Evolutionary conservation across 768 basidiomycete species (phyloP).

Genomic region (Pleurotus citrinopileatus): DNA sequence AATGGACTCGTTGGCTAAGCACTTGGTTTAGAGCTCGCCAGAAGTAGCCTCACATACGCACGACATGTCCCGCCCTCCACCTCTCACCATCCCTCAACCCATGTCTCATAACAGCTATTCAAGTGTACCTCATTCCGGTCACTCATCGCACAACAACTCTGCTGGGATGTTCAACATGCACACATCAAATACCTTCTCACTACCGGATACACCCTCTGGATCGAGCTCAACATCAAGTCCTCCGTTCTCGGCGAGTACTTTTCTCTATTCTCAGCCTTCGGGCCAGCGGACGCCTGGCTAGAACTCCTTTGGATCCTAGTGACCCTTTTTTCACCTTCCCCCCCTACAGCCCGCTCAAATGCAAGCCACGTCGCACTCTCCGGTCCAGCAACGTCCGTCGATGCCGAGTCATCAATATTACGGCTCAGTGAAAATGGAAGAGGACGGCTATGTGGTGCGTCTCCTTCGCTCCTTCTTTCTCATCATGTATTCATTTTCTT

Average conservation of each 20-base stretch:
- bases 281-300: constrained; percentile 22
- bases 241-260: constrained; percentile 85
- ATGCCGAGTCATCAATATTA: constrained; percentile 44
- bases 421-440: constrained; percentile 62
- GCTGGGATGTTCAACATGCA: constrained; percentile 51
- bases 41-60: constrained; percentile 41
- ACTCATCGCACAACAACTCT: constrained; percentile 34
- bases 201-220: constrained; percentile 69
- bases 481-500: constrained; percentile 1
- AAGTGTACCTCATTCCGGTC: constrained; percentile 36
- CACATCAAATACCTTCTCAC: constrained; percentile 51
- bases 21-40: constrained; percentile 35
- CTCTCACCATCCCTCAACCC: constrained; percentile 61
- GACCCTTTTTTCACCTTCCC: constrained; percentile 38
- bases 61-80: constrained; percentile 47
- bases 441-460: constrained; percentile 56
- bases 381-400: constrained; percentile 45
- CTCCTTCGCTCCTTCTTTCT: not conserved
- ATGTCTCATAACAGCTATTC: constrained; percentile 30
- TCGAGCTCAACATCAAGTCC: constrained; percentile 74
- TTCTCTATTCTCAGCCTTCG: constrained; percentile 31
- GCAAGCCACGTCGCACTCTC: constrained; percentile 52
- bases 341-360: constrained; percentile 65
- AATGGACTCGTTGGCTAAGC: not conserved
- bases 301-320: constrained; percentile 56